Base-by-base conservation (phyloP, 805 yeast genomes). In the Myxozyma neglecta region DNA sequence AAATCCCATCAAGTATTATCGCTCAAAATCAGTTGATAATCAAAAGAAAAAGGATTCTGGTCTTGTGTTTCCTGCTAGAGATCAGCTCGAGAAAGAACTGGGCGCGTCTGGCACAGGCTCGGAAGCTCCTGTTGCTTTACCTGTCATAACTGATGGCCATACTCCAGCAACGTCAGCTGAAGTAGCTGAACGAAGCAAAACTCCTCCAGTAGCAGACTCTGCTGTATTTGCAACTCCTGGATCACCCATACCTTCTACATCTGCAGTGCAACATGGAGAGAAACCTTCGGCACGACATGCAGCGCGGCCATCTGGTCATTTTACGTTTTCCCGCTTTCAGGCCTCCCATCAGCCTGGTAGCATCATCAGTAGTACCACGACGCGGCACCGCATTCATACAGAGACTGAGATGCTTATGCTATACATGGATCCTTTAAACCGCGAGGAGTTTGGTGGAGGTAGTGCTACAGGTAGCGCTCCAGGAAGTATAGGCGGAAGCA, bases 361-460 rank as follows among this genome's bases (percentile, higher is more conserved):
- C 18, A 9, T 20, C 9, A 39, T 3, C n/a, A n/a, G 42, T 11
- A 14, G 24, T 13, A 13, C 50, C 3, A 29, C 14, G 11, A 14
- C 50, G 50, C n/a, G 35, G 34, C 50, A 32, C 13, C 36, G 46
- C 16, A 42, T 40, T 48, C 56, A 53, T 29, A 43, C 34, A 16
- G 56, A 53, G n/a, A 35, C 39, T 20, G 56, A 53, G 48, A 32
- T 29, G 56, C 43, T 53, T 43, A 53, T 53, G 56, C 43, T 53
- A 49, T 44, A 53, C 49, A 53, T 53, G 56, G 56, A 53, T 24
- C 55, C 47, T 20, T 20, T 51, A 14, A 51, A 51, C 16, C 55
- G 55, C 11, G 55, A 44, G 49, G 56, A 42, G 32, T 35, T 44
- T 34, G 48, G 48, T 14, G 49, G 56, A 10, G 8, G 13, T 24